Base-by-base conservation (phyloP, 192 early-diverging fungal genomes). In the Rhizophagus sp. region DNA sequence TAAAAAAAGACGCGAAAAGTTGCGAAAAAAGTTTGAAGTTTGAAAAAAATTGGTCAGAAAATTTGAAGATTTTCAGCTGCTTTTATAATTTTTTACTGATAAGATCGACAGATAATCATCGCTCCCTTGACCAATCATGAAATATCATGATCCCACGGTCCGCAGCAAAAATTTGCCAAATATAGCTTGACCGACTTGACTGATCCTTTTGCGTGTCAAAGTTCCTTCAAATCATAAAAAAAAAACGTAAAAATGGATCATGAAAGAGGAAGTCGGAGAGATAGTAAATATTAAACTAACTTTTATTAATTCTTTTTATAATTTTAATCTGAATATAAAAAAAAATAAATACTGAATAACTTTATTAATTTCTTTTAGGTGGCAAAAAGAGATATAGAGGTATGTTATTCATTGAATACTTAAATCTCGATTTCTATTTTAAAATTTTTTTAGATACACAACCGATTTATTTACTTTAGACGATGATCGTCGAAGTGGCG, bases 351-450 rank as follows among this genome's bases (percentile, higher is more conserved):
- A 5, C 4, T 30, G 30, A 30, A 30, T 1, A 30, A 30, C 30
- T 30, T 30, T 30, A 30, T 30, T 30, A 30, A 30, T 30, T 30
- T 36, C 19, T 2, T 19, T 9, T 22, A 69, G 67, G 36, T 22
- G 34, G 36, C 27, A 69, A 69, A n/a, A 69, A 39, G 39, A 69
- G 33, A 69, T 69, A 69, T 22, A 41, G 67, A 69, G 67, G 67
- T 39, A 41, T 22, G 19, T 36, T 69, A 36, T 17, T 36, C 19
- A 2, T 69, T 69, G 19, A n/a, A 69, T 39, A 10, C 27, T 36
- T 15, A 7, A 17, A 5, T 19, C 34, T 34, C 8, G 27, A 19
- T 19, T 36, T 15, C 11, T 8, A 69, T 36, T 30, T 69, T 22
- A 36, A 22, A 39, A 41, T 13, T 17, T 69, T n/a, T 69, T 7